Conservation (phyloP, 805 yeast species). For the Suhomyces kilbournensis region DNA sequence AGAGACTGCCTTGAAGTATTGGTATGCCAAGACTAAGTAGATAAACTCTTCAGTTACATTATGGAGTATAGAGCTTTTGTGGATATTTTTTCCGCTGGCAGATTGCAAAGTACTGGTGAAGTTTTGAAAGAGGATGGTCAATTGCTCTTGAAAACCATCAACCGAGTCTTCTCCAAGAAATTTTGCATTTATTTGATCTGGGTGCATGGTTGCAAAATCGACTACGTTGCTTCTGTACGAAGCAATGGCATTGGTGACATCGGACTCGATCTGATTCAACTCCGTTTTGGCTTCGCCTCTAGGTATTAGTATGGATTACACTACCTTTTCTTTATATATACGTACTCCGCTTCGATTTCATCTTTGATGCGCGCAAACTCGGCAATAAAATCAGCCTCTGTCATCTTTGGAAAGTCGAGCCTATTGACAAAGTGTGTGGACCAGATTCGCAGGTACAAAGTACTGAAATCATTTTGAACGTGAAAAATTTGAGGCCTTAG, state of each 20-base stretch:
- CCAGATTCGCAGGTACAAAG: neutral
- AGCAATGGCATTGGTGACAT: neutral
- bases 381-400: neutral
- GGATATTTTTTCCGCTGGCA: neutral
- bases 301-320: neutral
- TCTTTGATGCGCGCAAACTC: conserved; percentile 9
- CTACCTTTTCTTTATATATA: neutral
- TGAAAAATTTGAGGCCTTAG: neutral
- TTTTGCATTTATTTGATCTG: neutral
- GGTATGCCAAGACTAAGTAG: conserved; percentile 14
- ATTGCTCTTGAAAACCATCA: neutral
- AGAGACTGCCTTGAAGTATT: conserved; percentile 9
- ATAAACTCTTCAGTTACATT: conserved; percentile 3
- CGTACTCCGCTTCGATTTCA: conserved; percentile 10
- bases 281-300: neutral
- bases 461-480: neutral
- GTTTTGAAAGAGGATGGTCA: neutral
- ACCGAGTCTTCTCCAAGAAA: neutral
- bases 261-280: neutral
- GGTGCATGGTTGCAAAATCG: neutral
- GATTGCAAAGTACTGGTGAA: neutral
- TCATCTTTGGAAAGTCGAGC: neutral
- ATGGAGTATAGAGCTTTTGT: neutral
- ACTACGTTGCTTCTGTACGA: neutral
- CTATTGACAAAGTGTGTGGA: neutral